Evolutionary conservation across 129 eudicot genomes (phyloP).

Genomic region (Chrysanthemum makinoi): DNA sequence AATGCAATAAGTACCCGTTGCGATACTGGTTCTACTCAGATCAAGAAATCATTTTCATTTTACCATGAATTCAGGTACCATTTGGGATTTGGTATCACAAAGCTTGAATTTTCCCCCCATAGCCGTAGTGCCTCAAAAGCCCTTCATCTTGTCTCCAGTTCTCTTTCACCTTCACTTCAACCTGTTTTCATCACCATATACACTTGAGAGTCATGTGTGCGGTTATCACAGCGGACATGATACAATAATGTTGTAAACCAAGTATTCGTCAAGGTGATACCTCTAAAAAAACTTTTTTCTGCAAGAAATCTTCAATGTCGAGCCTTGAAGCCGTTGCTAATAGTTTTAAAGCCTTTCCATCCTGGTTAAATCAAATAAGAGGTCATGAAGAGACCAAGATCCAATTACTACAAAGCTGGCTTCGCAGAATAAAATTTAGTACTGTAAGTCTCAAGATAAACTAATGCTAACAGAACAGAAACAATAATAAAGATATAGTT

Average conservation of each 20-base stretch:
- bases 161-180: slow-evolving; percentile 96
- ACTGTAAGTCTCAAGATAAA: background rate
- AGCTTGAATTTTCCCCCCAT: slow-evolving; percentile 80
- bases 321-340: slow-evolving; percentile 98
- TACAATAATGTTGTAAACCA: background rate
- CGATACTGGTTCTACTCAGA: slow-evolving; percentile 7
- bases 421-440: background rate
- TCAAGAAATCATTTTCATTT: slow-evolving; percentile 9
- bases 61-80: background rate
- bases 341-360: slow-evolving; percentile 85
- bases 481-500: background rate
- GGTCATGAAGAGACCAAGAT: background rate
- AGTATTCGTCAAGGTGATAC: slow-evolving; percentile 35
- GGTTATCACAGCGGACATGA: background rate
- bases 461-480: background rate
- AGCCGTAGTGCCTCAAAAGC: slow-evolving; percentile 81
- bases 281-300: slow-evolving; percentile 96
- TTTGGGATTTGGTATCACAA: slow-evolving; percentile 28
- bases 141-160: slow-evolving; percentile 99
- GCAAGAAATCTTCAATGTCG: slow-evolving; percentile 98
- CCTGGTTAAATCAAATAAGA: slow-evolving; percentile 41
- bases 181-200: slow-evolving; percentile 40
- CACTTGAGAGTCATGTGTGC: background rate
- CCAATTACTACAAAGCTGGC: background rate
- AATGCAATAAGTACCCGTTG: slow-evolving; percentile 2